These are phyloP conservation scores for Sporisorium exsertum DNA, from an alignment of 1,284 basidiomycete species.

Conservation along the genomic window DNA sequence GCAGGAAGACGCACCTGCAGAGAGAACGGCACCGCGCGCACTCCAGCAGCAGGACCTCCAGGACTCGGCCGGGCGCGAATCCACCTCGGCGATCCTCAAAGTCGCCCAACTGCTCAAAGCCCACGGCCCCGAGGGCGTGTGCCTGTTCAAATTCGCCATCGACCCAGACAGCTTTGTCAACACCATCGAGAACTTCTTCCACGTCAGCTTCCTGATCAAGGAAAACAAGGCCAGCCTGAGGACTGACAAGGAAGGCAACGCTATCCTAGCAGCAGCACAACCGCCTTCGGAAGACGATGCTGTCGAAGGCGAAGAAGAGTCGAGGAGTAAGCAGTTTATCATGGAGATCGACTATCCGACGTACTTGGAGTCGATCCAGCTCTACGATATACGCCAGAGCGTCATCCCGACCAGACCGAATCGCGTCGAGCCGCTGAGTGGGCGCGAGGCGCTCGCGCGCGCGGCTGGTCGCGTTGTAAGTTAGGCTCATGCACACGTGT, in stretches of 20 bases:
- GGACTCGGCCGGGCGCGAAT: conserved; percentile 54
- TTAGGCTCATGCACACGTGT: background rate
- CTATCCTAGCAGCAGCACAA: conserved; percentile 72
- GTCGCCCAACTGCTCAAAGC: conserved; percentile 71
- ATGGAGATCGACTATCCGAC: conserved; percentile 85
- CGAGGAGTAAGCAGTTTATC: conserved; percentile 81
- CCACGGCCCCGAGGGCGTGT: conserved; percentile 72
- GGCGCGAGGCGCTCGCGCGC: conserved; percentile 10
- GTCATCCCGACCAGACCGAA: conserved; percentile 69
- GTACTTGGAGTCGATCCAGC: conserved; percentile 83
- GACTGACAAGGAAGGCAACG: conserved; percentile 76
- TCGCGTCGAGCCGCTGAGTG: conserved; percentile 22
- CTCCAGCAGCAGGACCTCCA: conserved; percentile 57
- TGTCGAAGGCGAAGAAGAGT: background rate
- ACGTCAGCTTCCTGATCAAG: conserved; percentile 87
- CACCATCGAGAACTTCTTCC: conserved; percentile 92
- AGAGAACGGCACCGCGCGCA: conserved; percentile 40
- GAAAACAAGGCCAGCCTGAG: conserved; percentile 78
- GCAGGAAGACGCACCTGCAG: conserved; percentile 18
- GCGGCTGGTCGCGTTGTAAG: background rate
- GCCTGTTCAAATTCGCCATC: conserved; percentile 84
- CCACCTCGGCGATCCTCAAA: conserved; percentile 52
- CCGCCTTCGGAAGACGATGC: conserved; percentile 4
- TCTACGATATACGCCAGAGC: conserved; percentile 78
- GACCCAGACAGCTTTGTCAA: conserved; percentile 89